These are phyloP conservation scores for Ophioceras dolichostomum DNA, from an alignment of 2,329 filamentous ascomycete species.

Conservation along the genomic window DNA sequence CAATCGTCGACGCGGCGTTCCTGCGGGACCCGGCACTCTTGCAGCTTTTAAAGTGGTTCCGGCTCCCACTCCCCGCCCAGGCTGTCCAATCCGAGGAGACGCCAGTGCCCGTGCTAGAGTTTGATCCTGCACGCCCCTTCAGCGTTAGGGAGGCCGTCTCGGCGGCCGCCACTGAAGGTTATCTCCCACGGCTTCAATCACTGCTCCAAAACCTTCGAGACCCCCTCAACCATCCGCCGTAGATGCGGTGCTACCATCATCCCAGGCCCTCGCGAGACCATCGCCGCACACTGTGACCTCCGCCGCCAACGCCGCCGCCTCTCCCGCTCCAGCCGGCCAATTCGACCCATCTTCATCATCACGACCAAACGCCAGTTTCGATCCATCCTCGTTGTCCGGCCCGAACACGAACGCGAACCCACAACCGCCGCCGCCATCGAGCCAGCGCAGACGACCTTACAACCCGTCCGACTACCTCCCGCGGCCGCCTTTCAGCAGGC, in stretches of 20 bases:
- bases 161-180: slow-evolving; percentile 27
- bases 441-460: slow-evolving; percentile 3
- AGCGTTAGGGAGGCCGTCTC: slow-evolving; percentile 27
- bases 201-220: slow-evolving; percentile 7
- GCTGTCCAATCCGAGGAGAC: too few relatives aligned
- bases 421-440: slow-evolving; percentile 8
- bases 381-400: too few relatives aligned
- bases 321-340: slow-evolving; percentile 5
- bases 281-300: neutral
- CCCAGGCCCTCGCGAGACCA: slow-evolving; percentile 1
- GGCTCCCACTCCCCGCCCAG: neutral
- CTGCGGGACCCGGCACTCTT: neutral
- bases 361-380: too few relatives aligned
- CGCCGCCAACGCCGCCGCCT: slow-evolving; percentile 3
- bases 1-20: neutral
- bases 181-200: slow-evolving; percentile 32
- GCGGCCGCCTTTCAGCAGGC: slow-evolving; percentile 32
- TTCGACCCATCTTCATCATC: slow-evolving; percentile 6
- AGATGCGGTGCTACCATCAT: slow-evolving; percentile 16
- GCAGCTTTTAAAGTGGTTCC: neutral
- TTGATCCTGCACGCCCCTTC: too few relatives aligned
- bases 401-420: too few relatives aligned
- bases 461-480: slow-evolving; percentile 12
- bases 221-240: slow-evolving; percentile 13
- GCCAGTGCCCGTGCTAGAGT: too few relatives aligned